Base-by-base conservation (phyloP, 352 stramenopile species). In the Phytophthora megakarya region DNA sequence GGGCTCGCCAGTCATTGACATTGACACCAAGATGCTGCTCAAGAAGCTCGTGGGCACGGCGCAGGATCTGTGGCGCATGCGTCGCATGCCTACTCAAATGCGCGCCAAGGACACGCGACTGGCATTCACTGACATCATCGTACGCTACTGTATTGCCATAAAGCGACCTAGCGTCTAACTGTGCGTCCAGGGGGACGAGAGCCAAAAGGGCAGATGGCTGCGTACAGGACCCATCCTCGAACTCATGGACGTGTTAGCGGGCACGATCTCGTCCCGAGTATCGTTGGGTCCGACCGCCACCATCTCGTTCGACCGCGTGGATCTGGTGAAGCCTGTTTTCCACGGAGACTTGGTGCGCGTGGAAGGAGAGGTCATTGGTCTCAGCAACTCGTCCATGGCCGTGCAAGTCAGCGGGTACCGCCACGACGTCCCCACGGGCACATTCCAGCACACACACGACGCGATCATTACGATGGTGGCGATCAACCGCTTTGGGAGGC, bases 391-490 rank as follows among this genome's bases (percentile, higher is more conserved):
- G 42, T 72, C 76, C 54, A 88, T 85, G 63, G 73, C 79, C 7
- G 74, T 86, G 7, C 74, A 88, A 43, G 67, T 85, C 28, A 76
- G 66, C 25, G 79, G 79, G 8, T 88, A 77, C 38, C 76, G 76
- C 12, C 65, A 84, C 37, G 79, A 88, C 50, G 15, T 81, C 5
- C 47, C 61, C 2, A 73, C 61, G 5, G 72, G 67, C 35, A 38
- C 30, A 16, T 86, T 78, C 45, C 53, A 88, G 44, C 76, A 85
- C 65, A 88, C 79, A 10, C 79, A 86, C 67, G 72, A 73, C 15
- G 76, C 79, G 15, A 67, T 88, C 48, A 76, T 88, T 44, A 88
- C 79, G n/a, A 81, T 88, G 68, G 79, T 88, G 38, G 75, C 79
- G 18, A 81, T 88, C 61, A 78, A 84, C 57, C 72, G 73, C 43